Evolutionary conservation across 768 basidiomycete genomes (phyloP), one percentile per base, ranked within the genome.

Genomic region (Mycena metata): DNA sequence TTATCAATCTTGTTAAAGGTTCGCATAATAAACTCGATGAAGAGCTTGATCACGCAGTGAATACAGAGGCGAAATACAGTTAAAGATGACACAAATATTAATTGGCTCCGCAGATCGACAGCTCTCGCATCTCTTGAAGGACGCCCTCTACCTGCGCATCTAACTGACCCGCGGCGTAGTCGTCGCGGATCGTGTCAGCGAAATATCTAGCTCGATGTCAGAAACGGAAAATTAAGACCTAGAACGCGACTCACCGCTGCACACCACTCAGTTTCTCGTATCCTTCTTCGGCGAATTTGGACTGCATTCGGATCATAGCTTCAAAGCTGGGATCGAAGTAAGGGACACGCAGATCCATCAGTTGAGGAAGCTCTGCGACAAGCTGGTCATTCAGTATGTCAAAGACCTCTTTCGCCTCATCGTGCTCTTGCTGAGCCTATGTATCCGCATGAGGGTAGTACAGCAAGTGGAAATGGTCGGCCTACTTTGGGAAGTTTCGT

Each of bases 301-400:
- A 89, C 76, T 99, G 98, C 90, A 98, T 94, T 35, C 98, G 89
- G 71, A 96, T 96, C 97, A 99, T 99, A 51, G 97, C 95, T 81
- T 99, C 98, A 77, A 99, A 99, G 72, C 94, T 96, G 6, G 98
- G 98, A 79, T 99, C 98, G 70, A 99, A 96, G 85, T 95, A 99
- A 0, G 98, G 98, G 26, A 99, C 93, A 43, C 98, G 94, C 21
- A 98, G 89, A 75, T 98, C 96, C 56, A 99, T 88, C 46, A 99
- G 83, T 72, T 96, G 91, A 0, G 98, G 98, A 17, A 99, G 85
- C 74, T 99, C 98, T 30, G 85, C 80, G 72, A 97, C 92, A 74
- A 99, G 89, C 74, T 98, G 96, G 45, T 93, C 90, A 77, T 99
- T 99, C 72, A 99, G 86, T 76, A 95, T 81, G 67, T 97, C 93